Evolutionary conservation across 352 stramenopile species (phyloP).

Genomic region (Globisporangium okanoganense): DNA sequence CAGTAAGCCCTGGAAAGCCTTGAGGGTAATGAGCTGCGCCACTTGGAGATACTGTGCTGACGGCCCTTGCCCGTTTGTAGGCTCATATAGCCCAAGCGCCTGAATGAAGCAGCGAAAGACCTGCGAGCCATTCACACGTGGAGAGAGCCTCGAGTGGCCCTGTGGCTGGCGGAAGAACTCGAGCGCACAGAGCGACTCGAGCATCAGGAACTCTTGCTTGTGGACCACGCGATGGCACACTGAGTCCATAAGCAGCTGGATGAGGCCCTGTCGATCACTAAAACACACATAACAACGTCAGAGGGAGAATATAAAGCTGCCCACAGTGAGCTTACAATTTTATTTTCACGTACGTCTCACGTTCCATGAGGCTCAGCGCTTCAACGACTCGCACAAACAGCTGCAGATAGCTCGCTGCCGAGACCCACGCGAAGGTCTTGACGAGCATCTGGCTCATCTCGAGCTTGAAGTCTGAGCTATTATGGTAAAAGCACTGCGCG

Average conservation of each 20-base stretch:
- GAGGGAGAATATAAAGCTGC: background rate
- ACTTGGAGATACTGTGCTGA: constrained; percentile 26
- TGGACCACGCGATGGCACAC: constrained; percentile 31
- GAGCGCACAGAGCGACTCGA: constrained; percentile 50
- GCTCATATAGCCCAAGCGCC: constrained; percentile 20
- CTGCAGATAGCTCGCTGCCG: constrained; percentile 33
- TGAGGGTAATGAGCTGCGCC: constrained; percentile 60
- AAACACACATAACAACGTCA: background rate
- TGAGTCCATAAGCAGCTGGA: constrained; percentile 38
- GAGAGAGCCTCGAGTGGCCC: constrained; percentile 29
- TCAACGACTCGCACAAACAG: constrained; percentile 55
- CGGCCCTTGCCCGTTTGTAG: background rate
- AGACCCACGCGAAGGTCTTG: constrained; percentile 52
- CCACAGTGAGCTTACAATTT: background rate
- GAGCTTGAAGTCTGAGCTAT: constrained; percentile 38
- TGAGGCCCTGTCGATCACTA: constrained; percentile 43
- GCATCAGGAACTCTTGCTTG: constrained; percentile 42
- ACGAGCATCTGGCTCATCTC: constrained; percentile 63
- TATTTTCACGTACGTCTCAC: constrained; percentile 47
- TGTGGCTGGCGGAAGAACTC: constrained; percentile 33
- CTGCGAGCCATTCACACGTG: constrained; percentile 33
- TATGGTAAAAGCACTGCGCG: constrained; percentile 59
- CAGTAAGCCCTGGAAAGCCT: constrained; percentile 50
- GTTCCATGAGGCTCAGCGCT: constrained; percentile 57
- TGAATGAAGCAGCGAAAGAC: constrained; percentile 54